phyloP scores from a whole-genome alignment of 768 basidiomycete species.

The Tricholoma sp. region DNA sequence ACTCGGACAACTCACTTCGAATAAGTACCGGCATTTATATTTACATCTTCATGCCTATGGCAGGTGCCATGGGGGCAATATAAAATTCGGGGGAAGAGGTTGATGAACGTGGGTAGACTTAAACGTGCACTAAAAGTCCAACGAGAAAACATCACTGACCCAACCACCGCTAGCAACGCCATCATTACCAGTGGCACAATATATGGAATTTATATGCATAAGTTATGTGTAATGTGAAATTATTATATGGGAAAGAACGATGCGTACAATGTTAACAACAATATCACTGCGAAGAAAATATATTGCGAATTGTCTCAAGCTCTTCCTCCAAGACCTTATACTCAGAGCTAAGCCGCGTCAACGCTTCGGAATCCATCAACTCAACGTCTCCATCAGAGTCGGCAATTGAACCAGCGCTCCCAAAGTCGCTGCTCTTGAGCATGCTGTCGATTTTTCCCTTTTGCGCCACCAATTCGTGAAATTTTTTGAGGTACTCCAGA shows the following conservation, averaged over 20 bases:
- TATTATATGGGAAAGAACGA: not conserved
- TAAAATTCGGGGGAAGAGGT: not conserved
- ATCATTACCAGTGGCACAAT: no score
- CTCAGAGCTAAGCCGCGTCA: constrained; percentile 37
- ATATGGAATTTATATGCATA: no score
- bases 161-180: no score
- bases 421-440: constrained; percentile 34
- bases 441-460: constrained; percentile 49
- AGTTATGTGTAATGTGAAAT: not conserved
- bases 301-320: constrained; percentile 42
- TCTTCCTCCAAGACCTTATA: constrained; percentile 48
- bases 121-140: not conserved
- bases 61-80: not conserved
- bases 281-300: constrained; percentile 20
- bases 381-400: constrained; percentile 55
- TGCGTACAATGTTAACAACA: not conserved
- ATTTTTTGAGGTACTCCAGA: constrained; percentile 42
- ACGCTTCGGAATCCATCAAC: constrained; percentile 48
- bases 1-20: no score
- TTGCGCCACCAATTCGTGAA: constrained; percentile 43
- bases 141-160: no score
- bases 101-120: not conserved
- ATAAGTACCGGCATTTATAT: no score
- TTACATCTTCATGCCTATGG: not conserved
- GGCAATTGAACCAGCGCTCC: constrained; percentile 28